Evolutionary conservation across 768 basidiomycete genomes (phyloP).

Genomic region (Serendipita sp.): DNA sequence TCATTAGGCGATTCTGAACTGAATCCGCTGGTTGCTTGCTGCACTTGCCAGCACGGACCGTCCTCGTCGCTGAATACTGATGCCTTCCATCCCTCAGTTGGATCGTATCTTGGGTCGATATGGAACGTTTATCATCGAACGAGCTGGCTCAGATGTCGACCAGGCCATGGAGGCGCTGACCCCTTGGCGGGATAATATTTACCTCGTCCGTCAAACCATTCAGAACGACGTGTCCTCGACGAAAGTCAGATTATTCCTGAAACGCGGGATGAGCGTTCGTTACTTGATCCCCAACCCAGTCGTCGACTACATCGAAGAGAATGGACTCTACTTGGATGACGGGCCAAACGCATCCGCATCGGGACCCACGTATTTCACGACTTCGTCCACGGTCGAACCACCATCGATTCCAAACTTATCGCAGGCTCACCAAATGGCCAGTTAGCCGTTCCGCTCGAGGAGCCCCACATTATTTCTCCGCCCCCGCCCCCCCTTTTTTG

Average conservation of each 20-base stretch:
- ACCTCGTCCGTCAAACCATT: conserved; percentile 84
- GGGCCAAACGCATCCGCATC: neutral
- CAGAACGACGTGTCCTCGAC: conserved; percentile 96
- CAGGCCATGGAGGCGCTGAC: conserved; percentile 62
- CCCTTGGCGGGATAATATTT: conserved; percentile 68
- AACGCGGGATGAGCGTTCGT: conserved; percentile 65
- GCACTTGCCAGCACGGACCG: neutral
- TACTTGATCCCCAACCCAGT: conserved; percentile 86
- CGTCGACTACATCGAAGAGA: conserved; percentile 84
- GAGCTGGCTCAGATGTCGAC: conserved; percentile 83
- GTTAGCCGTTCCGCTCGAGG: neutral
- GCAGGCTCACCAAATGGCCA: neutral
- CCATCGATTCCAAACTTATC: neutral
- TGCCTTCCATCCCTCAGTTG: conserved; percentile 34
- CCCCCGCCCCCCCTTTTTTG: too few species aligned
- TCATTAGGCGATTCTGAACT: conserved; percentile 4
- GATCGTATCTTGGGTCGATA: conserved; percentile 93
- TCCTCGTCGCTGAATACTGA: conserved; percentile 1
- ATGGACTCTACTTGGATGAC: conserved; percentile 32
- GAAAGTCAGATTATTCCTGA: conserved; percentile 69
- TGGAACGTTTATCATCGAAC: conserved; percentile 88
- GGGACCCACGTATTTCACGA: neutral
- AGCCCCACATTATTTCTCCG: neutral
- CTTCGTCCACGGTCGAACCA: neutral
- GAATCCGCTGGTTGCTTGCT: neutral